These are phyloP conservation scores for Corniculantispora saksenae DNA, from an alignment of 2,329 filamentous ascomycete genomes.

Conservation along the genomic window DNA sequence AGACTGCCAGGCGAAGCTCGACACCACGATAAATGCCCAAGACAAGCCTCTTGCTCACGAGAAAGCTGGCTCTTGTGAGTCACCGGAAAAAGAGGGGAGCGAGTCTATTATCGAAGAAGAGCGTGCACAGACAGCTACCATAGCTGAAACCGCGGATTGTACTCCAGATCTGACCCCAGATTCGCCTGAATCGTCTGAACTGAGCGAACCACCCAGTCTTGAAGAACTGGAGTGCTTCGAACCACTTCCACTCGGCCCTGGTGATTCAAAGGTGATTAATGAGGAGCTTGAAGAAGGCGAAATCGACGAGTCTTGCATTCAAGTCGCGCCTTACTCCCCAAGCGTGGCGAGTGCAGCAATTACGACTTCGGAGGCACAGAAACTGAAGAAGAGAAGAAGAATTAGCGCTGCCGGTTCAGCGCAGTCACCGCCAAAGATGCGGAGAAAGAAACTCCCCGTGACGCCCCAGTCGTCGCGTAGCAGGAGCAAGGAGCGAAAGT, in stretches of 20 bases:
- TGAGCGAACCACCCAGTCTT: background rate
- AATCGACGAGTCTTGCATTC: slow-evolving; percentile 4
- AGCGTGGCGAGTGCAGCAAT: too few species aligned
- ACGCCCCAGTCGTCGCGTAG: background rate
- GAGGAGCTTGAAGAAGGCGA: slow-evolving; percentile 4
- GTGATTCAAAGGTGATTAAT: background rate
- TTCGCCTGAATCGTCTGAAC: slow-evolving; percentile 7
- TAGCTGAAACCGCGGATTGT: background rate
- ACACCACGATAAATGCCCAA: too few species aligned
- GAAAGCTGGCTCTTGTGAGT: too few species aligned
- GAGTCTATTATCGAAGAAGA: background rate
- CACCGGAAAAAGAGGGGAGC: too few species aligned
- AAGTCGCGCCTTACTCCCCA: background rate
- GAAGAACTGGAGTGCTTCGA: background rate
- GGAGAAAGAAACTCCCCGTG: slow-evolving; percentile 1
- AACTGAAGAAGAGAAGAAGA: background rate
- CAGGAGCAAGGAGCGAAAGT: background rate
- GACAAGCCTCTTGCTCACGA: too few species aligned
- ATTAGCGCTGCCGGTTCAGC: slow-evolving; percentile 1
- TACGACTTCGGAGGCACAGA: background rate
- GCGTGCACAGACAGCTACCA: background rate
- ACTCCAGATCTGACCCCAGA: background rate
- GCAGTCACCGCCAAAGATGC: background rate
- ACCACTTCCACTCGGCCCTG: background rate
- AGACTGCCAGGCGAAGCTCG: too few species aligned